Evolutionary conservation across 116 monocot genomes (phyloP).

Genomic region (Trichopus zeylanicus): DNA sequence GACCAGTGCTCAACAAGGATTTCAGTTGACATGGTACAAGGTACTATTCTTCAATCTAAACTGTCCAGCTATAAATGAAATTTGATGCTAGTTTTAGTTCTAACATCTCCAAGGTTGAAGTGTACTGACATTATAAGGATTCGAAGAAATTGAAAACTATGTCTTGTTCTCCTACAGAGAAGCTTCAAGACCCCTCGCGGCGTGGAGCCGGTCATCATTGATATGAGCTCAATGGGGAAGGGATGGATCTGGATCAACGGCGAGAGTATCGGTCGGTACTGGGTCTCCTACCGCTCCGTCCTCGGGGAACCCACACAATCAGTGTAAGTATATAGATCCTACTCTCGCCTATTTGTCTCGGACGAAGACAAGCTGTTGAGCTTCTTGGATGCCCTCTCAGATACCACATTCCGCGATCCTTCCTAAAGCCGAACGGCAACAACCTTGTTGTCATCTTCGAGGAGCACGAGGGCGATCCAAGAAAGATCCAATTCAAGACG

Average conservation of each 20-base stretch:
- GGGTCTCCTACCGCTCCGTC: slow-evolving; percentile 56
- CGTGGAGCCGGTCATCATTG: slow-evolving; percentile 51
- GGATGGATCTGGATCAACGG: slow-evolving; percentile 79
- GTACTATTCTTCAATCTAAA: slow-evolving; percentile 6
- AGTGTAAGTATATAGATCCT: slow-evolving; percentile 25
- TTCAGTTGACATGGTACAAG: slow-evolving; percentile 46
- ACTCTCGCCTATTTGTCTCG: not conserved
- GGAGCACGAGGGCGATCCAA: slow-evolving; percentile 59
- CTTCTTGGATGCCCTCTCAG: slow-evolving; percentile 12
- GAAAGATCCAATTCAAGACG: slow-evolving; percentile 30
- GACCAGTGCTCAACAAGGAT: slow-evolving; percentile 14
- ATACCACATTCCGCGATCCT: slow-evolving; percentile 70
- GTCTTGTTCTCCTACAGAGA: slow-evolving; percentile 19
- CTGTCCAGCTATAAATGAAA: not conserved
- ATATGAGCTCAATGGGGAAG: slow-evolving; percentile 80
- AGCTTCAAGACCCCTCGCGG: slow-evolving; percentile 65
- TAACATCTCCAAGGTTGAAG: not conserved
- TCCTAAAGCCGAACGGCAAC: slow-evolving; percentile 39
- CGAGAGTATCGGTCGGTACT: slow-evolving; percentile 71
- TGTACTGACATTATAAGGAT: not conserved
- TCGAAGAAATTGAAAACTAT: slow-evolving; percentile 18
- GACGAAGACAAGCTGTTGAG: not conserved
- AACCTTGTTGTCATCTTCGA: slow-evolving; percentile 77
- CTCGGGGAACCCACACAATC: slow-evolving; percentile 68
- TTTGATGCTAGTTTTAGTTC: not conserved